phyloP scores from a whole-genome alignment of 2,329 filamentous ascomycete genomes.

The Alternaria brassicae region DNA sequence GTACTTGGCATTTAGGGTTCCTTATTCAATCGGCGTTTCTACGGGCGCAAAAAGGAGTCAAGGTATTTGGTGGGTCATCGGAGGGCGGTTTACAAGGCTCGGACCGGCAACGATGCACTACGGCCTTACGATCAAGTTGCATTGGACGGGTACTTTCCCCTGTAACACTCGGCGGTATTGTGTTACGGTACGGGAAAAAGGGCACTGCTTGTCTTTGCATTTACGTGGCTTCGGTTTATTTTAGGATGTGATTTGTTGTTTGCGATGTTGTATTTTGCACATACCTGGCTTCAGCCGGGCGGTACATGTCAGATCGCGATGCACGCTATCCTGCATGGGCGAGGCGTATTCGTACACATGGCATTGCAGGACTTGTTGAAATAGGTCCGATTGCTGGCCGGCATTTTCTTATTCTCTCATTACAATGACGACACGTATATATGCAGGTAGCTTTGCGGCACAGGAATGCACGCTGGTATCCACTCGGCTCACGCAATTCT shows the following conservation, averaged over 20 bases:
- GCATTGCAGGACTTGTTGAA: conserved; percentile 27
- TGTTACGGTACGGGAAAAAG: conserved; percentile 17
- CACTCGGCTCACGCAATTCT: conserved; percentile 21
- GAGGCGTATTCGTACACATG: conserved; percentile 33
- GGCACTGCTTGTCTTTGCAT: conserved; percentile 11
- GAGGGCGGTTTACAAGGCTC: conserved; percentile 12
- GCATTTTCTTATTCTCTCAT: conserved; percentile 21
- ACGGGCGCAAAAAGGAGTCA: conserved; percentile 22
- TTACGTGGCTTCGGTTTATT: background rate
- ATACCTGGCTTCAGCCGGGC: conserved; percentile 3
- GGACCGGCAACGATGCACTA: conserved; percentile 19
- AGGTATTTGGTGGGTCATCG: conserved; percentile 9
- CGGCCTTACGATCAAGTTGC: conserved; percentile 20
- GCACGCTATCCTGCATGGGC: conserved; percentile 22
- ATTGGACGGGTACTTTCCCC: conserved; percentile 24
- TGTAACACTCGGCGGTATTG: conserved; percentile 21
- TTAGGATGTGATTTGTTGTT: background rate
- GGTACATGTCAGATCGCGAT: conserved; percentile 11
- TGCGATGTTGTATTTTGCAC: conserved; percentile 1
- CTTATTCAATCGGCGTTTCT: conserved; percentile 12
- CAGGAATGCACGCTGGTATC: conserved; percentile 23
- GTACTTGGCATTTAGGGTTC: conserved; percentile 1
- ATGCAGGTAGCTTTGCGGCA: conserved; percentile 25
- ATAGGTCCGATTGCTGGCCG: conserved; percentile 12
- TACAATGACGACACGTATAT: conserved; percentile 37